These are phyloP conservation scores for Fusarium pseudocircinatum DNA, from an alignment of 2,329 filamentous ascomycete genomes.

Conservation along the genomic window DNA sequence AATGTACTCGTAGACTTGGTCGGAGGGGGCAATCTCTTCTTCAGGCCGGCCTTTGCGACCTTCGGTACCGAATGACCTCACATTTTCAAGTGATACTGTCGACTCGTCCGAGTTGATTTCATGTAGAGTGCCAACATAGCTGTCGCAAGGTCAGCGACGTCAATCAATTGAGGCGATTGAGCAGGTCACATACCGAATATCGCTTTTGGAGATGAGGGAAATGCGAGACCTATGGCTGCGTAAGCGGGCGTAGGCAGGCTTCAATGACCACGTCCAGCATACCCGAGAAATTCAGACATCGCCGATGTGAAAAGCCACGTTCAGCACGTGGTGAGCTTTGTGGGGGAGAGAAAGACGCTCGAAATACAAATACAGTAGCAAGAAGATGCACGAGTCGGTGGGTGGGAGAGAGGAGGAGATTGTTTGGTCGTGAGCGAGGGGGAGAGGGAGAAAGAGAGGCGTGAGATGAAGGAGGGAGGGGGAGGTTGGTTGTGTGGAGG, in stretches of 20 bases:
- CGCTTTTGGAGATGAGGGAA: slow-evolving; percentile 96
- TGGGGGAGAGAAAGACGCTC: slow-evolving; percentile 29
- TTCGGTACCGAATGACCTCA: slow-evolving; percentile 93
- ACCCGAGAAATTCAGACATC: slow-evolving; percentile 72
- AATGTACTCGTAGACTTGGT: slow-evolving; percentile 97
- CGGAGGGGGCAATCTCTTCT: slow-evolving; percentile 84
- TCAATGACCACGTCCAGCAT: slow-evolving; percentile 46
- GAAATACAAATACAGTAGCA: slow-evolving; percentile 32
- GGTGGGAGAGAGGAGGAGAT: slow-evolving; percentile 18
- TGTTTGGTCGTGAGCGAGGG: slow-evolving; percentile 14
- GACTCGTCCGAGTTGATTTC: slow-evolving; percentile 98
- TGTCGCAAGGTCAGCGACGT: slow-evolving; percentile 56
- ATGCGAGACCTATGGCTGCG: slow-evolving; percentile 77
- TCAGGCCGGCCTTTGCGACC: slow-evolving; percentile 81
- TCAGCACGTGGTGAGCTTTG: slow-evolving; percentile 52
- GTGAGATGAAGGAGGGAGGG: slow-evolving; percentile 32
- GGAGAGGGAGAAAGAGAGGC: slow-evolving; percentile 2
- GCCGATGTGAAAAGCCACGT: slow-evolving; percentile 50
- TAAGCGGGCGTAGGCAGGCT: slow-evolving; percentile 48
- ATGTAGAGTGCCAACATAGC: slow-evolving; percentile 94
- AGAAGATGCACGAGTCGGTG: slow-evolving; percentile 28
- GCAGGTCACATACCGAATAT: slow-evolving; percentile 79
- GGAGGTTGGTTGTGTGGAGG: slow-evolving; percentile 44
- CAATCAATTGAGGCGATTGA: slow-evolving; percentile 2
- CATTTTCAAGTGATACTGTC: slow-evolving; percentile 96